These are phyloP conservation scores for Cyclanthera cordifolia DNA, from an alignment of 306 rosid species.

Conservation along the genomic window DNA sequence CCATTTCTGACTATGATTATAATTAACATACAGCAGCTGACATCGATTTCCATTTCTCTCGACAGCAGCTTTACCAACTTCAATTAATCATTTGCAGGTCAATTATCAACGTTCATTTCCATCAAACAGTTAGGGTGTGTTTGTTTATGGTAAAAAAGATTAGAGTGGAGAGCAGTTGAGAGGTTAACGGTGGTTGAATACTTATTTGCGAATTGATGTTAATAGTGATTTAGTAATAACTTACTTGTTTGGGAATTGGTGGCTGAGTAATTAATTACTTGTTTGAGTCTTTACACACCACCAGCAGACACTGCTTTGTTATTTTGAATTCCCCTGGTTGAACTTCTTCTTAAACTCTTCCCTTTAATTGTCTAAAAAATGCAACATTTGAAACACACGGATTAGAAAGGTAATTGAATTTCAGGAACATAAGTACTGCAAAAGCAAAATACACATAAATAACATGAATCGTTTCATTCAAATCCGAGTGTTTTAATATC, in stretches of 20 bases:
- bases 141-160: no score
- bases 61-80: constrained; percentile 95
- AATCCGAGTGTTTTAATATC: background rate
- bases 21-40: constrained; percentile 56
- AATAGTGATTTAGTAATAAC: no score
- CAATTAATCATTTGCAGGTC: background rate
- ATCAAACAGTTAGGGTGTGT: no score
- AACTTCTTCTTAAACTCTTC: constrained; percentile 85
- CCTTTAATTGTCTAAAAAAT: constrained; percentile 21
- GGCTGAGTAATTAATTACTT: no score
- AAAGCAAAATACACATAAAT: background rate
- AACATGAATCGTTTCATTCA: background rate
- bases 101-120: background rate
- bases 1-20: no score
- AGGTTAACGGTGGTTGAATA: no score
- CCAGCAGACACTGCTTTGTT: constrained; percentile 82
- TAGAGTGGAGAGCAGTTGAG: no score
- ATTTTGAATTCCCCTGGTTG: constrained; percentile 66
- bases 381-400: background rate
- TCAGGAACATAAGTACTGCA: background rate
- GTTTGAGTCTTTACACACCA: no score
- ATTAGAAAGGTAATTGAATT: background rate
- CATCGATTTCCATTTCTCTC: constrained; percentile 73
- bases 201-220: no score
- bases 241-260: no score